Evolutionary conservation across 2,329 filamentous ascomycete species (phyloP).

Genomic region (Emmonsia crescens): DNA sequence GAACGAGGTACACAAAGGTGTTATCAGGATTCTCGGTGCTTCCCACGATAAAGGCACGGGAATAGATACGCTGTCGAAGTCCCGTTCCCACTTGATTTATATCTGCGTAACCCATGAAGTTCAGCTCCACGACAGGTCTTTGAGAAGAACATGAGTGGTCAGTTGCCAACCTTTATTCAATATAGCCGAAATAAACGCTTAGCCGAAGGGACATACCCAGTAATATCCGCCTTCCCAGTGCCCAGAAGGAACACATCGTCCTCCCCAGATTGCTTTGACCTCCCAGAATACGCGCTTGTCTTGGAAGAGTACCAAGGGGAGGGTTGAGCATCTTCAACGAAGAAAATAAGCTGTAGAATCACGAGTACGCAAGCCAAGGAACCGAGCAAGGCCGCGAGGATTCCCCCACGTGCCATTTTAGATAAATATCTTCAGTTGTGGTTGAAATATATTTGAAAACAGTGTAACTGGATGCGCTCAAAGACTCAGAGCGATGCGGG

Average conservation of each 20-base stretch:
- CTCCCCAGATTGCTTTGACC: slow-evolving; percentile 15
- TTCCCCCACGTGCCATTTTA: slow-evolving; percentile 6
- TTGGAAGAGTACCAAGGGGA: slow-evolving; percentile 12
- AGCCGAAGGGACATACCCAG: slow-evolving; percentile 40
- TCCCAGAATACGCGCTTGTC: slow-evolving; percentile 17
- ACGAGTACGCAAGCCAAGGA: slow-evolving; percentile 16
- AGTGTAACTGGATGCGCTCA: neutral
- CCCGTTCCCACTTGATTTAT: slow-evolving; percentile 72
- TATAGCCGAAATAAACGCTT: slow-evolving; percentile 4
- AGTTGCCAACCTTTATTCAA: neutral
- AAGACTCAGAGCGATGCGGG: neutral
- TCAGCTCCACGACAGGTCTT: slow-evolving; percentile 77
- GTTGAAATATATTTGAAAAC: neutral
- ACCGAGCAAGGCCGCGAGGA: slow-evolving; percentile 4
- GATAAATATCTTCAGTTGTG: neutral
- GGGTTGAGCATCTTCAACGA: slow-evolving; percentile 13
- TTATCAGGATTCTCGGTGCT: slow-evolving; percentile 54
- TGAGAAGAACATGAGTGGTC: neutral
- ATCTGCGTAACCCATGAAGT: slow-evolving; percentile 86
- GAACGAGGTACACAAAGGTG: slow-evolving; percentile 74
- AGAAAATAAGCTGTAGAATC: slow-evolving; percentile 23
- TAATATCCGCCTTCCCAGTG: slow-evolving; percentile 62
- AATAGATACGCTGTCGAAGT: slow-evolving; percentile 76
- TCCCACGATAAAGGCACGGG: slow-evolving; percentile 78
- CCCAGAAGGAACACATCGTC: slow-evolving; percentile 51